Evolutionary conservation across 148 eudicot species (phyloP), one percentile per base, ranked within the genome.

Genomic region (Agrostemma githago): DNA sequence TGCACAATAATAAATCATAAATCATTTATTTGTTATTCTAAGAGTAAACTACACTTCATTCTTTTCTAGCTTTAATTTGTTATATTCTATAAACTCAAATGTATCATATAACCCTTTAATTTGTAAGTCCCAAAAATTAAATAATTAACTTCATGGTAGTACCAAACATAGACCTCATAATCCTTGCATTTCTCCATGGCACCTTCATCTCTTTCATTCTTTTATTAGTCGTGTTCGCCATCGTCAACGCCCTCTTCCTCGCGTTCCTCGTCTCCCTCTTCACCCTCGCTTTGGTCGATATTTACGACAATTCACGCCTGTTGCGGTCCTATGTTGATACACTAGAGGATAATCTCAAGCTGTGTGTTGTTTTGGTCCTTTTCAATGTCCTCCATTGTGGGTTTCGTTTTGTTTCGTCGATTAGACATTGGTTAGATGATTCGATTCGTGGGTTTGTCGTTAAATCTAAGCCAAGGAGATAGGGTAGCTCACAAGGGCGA

Each of bases 171-270:
- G 89, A 86, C 73, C 83, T 88, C 62, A 76, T 86, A 66, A 80
- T 86, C 37, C 81, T 86, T 8, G 81, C 89, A 63, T 75, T 88
- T 62, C 88, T 88, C 70, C 88, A 86, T 64, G 84, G 88, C 60
- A 80, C 85, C 51, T 70, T 86, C 82, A 81, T 86, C 40, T 84
- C 86, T 12, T 66, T 76, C 74, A 66, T 85, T 74, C 71, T 88
- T 41, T 80, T 88, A 38, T 41, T 83, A 62, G 72, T 74, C 8
- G 43, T 84, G 53, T 78, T 80, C 20, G n/a, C 82, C 76, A 73
- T 85, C 16, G 73, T 82, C 26, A 34, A 80, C 40, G 46, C 69
- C 76, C 79, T 89, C 56, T 66, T 77, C 15, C 75, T 71, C 57
- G 76, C 82, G 5, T 82, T 85, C 74, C 66, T 79, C 10, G 7